Evolutionary conservation across 2,329 filamentous ascomycete species (phyloP), one percentile per base, ranked within the genome.

Genomic region (Fusarium udum): DNA sequence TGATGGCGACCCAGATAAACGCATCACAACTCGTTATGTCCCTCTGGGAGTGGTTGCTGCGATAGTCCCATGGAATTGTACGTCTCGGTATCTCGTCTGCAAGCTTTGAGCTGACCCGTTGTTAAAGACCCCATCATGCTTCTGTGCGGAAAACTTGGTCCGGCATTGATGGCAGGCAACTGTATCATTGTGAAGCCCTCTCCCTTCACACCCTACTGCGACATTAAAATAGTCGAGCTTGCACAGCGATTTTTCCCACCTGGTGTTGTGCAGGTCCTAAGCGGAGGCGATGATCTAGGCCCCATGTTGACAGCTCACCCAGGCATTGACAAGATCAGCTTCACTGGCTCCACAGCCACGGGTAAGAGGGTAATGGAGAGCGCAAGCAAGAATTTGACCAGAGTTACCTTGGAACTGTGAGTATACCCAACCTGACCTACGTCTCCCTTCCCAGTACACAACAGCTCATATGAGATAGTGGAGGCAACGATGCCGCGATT

Each of bases 311-410:
- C 88, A 1, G 77, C 77, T 16, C 90, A 92, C 76, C 87, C 87
- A 0, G 86, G 83, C 26, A 85, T 92, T 58, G 84, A 86, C 67
- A 92, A 91, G 83, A 87, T 92, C 79, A 86, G 84, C 71, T 92
- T 92, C 80, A 92, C 90, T 0, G 90, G 90, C 5, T 90, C 88
- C 12, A 88, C 84, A n/a, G 83, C 84, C 0, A 91, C 88, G 0
- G 90, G 90, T 13, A 91, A 90, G 82, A 87, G 85, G 78, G 86
- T 92, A 68, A 87, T 90, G 84, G 84, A 84, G n/a, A 67, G 85
- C 82, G 31, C 85, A 83, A 64, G 82, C 85, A 39, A 84, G 76
- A 89, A 87, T 0, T 80, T 92, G 59, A 92, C 91, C 83, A 83
- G 88, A 48, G 84, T 90, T 31, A 90, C 87, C 3, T 83, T 91